These are phyloP conservation scores for Selenicereus undatus DNA, from an alignment of 148 eudicot genomes.

Conservation along the genomic window DNA sequence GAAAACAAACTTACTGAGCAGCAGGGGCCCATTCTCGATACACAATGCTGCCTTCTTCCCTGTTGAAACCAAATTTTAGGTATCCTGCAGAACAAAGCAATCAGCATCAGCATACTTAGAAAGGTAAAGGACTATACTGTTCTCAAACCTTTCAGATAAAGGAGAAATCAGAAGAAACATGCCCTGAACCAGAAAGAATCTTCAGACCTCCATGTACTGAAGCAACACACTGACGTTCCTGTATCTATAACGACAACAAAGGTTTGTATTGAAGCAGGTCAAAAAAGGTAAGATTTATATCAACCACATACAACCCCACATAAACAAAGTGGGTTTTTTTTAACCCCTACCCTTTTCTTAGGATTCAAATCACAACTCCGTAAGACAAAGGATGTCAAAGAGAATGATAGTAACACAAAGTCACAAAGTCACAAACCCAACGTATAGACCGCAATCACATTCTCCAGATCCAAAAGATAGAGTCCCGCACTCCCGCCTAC, in stretches of 20 bases:
- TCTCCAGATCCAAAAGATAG: too few species aligned
- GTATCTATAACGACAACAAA: neutral
- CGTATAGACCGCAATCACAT: too few species aligned
- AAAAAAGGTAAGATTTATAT: neutral
- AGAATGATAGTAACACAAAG: too few species aligned
- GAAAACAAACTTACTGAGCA: constrained; percentile 71
- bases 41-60: constrained; percentile 64
- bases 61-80: constrained; percentile 78
- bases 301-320: neutral
- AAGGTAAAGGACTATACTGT: neutral
- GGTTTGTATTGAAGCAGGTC: neutral
- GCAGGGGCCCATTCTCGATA: constrained; percentile 99
- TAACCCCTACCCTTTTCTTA: neutral
- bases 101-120: neutral
- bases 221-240: neutral
- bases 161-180: neutral
- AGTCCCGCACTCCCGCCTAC: neutral
- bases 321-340: neutral
- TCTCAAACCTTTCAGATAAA: neutral
- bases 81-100: constrained; percentile 52
- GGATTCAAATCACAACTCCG: neutral
- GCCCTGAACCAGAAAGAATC: neutral
- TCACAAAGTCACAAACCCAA: too few species aligned
- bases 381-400: neutral
- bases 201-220: neutral